These are phyloP conservation scores for Wickerhamomyces rabaulensis DNA, from an alignment of 805 yeast genomes.

Conservation along the genomic window DNA sequence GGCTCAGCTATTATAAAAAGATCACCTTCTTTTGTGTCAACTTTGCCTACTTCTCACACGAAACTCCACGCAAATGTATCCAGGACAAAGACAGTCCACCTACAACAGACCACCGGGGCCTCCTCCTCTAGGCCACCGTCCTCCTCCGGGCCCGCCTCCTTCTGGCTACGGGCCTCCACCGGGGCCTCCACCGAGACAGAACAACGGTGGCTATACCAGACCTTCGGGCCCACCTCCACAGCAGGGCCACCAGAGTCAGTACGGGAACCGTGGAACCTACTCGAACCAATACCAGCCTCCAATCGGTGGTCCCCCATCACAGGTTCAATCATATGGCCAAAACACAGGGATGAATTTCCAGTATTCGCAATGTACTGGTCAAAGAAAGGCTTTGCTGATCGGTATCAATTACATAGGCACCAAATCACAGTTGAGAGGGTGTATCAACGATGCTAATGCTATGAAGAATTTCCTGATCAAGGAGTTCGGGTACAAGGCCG, in stretches of 20 bases:
- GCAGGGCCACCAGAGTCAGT: constrained; percentile 5
- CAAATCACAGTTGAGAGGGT: constrained; percentile 51
- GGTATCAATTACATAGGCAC: constrained; percentile 68
- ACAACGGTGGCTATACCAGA: background rate
- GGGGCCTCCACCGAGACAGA: constrained; percentile 14
- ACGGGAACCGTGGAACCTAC: constrained; percentile 4
- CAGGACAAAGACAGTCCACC: background rate
- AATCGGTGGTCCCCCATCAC: constrained; percentile 23
- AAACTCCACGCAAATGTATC: background rate
- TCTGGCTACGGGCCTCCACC: constrained; percentile 15
- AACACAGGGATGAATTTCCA: constrained; percentile 22
- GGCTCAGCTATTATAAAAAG: too few species aligned
- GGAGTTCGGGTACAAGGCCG: constrained; percentile 18
- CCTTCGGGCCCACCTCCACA: constrained; percentile 4
- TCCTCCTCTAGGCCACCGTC: constrained; percentile 7
- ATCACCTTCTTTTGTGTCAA: background rate
- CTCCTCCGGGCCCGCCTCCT: constrained; percentile 25
- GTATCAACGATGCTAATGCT: constrained; percentile 62
- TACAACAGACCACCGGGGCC: background rate
- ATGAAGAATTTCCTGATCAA: constrained; percentile 33
- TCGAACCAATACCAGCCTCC: constrained; percentile 13
- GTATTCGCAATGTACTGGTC: constrained; percentile 58
- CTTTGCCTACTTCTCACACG: too few species aligned
- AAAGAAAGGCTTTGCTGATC: constrained; percentile 57
- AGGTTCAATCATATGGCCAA: constrained; percentile 14